phyloP scores from a whole-genome alignment of 73 alveolate species.

The Effrenium voratum region DNA sequence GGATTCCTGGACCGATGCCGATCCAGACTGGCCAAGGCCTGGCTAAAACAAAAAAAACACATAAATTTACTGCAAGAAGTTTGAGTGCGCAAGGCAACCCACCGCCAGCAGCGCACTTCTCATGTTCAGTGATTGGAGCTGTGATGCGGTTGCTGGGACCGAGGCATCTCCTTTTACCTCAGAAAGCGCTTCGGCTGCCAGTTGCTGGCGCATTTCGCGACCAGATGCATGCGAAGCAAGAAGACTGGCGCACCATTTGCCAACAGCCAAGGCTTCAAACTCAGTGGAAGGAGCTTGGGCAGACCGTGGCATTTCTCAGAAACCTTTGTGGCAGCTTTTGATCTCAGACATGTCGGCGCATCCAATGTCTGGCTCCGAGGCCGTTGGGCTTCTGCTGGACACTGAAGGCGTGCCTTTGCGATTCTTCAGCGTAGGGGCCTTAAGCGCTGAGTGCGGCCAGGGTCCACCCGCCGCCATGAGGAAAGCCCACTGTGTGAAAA shows the following conservation, averaged over 20 bases:
- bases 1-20: no score
- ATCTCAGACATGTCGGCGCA: background rate
- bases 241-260: no score
- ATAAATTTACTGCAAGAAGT: no score
- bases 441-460: background rate
- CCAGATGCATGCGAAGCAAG: no score
- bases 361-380: constrained; percentile 3
- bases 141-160: background rate
- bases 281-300: no score
- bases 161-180: constrained; percentile 18
- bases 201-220: background rate
- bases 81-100: no score
- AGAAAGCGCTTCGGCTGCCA: background rate
- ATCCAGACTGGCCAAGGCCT: no score
- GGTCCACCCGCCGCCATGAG: background rate
- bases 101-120: no score
- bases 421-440: constrained; percentile 6
- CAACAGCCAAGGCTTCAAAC: no score
- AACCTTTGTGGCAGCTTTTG: background rate
- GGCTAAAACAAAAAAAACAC: no score
- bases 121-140: no score
- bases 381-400: constrained; percentile 27
- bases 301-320: no score
- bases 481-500: background rate
- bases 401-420: constrained; percentile 12